Conservation (phyloP, 106 monocot species). For the Chionographis japonica region DNA sequence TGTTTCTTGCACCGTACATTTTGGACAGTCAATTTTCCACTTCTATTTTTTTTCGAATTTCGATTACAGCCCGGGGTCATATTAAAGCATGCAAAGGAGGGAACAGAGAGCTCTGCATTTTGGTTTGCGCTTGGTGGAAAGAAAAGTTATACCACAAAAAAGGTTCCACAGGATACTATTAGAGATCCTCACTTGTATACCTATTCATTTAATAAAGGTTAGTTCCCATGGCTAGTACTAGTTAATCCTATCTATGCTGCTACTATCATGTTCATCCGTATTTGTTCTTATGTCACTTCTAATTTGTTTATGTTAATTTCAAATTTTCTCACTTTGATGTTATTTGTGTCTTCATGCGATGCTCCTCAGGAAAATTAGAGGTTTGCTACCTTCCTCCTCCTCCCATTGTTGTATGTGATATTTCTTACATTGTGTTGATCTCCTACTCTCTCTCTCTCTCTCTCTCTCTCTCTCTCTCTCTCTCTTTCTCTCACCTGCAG, state of each 20-base stretch:
- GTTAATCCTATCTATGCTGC: too few relatives aligned
- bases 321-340: background rate
- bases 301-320: background rate
- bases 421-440: background rate
- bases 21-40: too few relatives aligned
- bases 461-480: background rate
- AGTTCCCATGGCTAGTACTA: background rate
- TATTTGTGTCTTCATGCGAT: background rate
- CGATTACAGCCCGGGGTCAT: conserved; percentile 30
- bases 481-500: too few relatives aligned
- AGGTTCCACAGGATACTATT: conserved; percentile 30
- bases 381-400: conserved; percentile 16
- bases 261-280: too few relatives aligned
- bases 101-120: conserved; percentile 65
- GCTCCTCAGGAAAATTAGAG: conserved; percentile 45
- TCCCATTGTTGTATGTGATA: too few relatives aligned
- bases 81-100: conserved; percentile 49
- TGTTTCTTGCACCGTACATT: too few relatives aligned
- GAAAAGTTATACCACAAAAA: conserved; percentile 40
- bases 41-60: background rate
- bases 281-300: background rate
- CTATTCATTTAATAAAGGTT: conserved; percentile 38
- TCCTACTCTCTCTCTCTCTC: background rate
- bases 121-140: conserved; percentile 72
- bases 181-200: conserved; percentile 62